phyloP scores from a whole-genome alignment of 2,329 filamentous ascomycete species.

The Fusarium coffeatum region DNA sequence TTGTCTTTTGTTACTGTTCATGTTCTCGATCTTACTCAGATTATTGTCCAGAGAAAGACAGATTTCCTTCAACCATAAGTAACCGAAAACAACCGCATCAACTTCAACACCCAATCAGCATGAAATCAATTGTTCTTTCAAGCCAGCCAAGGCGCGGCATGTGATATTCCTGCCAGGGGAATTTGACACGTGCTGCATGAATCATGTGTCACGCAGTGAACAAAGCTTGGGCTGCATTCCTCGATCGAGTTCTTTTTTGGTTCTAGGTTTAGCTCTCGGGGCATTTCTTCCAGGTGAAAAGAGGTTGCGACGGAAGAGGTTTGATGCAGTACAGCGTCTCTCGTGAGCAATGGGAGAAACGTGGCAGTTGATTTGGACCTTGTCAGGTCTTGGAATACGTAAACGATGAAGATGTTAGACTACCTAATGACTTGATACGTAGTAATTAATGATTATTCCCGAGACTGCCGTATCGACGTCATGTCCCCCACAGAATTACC shows the following conservation, averaged over 20 bases:
- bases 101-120: background rate
- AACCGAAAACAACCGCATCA: background rate
- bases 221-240: slow-evolving; percentile 26
- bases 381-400: background rate
- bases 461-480: slow-evolving; percentile 22
- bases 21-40: background rate
- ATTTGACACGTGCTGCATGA: slow-evolving; percentile 31
- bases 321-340: slow-evolving; percentile 8
- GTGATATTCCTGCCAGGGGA: slow-evolving; percentile 26
- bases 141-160: slow-evolving; percentile 20
- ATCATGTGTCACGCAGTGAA: slow-evolving; percentile 31
- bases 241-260: background rate
- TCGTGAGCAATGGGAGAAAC: background rate
- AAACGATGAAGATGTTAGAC: background rate
- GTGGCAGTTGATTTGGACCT: background rate
- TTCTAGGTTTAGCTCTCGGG: background rate
- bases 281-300: background rate
- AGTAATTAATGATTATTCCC: background rate
- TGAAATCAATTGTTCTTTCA: background rate
- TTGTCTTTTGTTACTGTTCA: background rate
- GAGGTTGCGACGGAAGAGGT: slow-evolving; percentile 11
- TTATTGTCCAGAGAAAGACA: background rate
- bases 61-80: background rate
- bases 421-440: background rate
- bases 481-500: slow-evolving; percentile 20